Conservation (phyloP, 768 basidiomycete genomes). For the Mycena venus region DNA sequence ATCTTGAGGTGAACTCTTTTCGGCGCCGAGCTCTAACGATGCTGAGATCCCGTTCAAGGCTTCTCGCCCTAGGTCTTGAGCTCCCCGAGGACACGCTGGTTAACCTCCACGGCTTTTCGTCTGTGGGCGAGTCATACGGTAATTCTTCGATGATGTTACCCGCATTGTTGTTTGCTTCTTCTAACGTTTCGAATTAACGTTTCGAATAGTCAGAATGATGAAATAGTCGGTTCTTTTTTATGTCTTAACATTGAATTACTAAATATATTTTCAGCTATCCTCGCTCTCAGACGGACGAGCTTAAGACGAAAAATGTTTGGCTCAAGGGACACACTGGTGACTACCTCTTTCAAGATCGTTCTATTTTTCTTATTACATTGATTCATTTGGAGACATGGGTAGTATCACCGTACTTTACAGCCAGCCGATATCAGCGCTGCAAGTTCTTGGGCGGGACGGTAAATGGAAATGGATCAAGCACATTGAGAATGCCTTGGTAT, state of each 20-base stretch:
- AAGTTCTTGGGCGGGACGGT: constrained; percentile 66
- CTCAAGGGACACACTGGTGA: constrained; percentile 71
- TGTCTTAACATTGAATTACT: too few relatives aligned
- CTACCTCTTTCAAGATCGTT: too few relatives aligned
- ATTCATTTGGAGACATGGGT: constrained; percentile 57
- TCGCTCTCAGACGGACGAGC: constrained; percentile 62
- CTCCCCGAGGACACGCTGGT: constrained; percentile 67
- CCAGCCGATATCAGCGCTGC: constrained; percentile 71
- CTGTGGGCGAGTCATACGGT: constrained; percentile 59
- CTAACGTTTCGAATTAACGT: too few relatives aligned
- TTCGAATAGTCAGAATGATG: constrained; percentile 69
- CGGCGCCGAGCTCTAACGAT: too few relatives aligned
- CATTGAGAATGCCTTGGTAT: constrained; percentile 68
- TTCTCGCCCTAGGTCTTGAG: constrained; percentile 66
- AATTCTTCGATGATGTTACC: not conserved
- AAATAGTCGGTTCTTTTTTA: constrained; percentile 63
- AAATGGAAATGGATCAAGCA: constrained; percentile 72
- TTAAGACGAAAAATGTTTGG: constrained; percentile 67
- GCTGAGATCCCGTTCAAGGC: constrained; percentile 33
- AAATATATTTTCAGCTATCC: constrained; percentile 58
- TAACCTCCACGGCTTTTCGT: constrained; percentile 60
- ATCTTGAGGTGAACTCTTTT: constrained; percentile 52
- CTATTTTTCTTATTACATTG: not conserved
- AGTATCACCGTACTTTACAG: constrained; percentile 71
- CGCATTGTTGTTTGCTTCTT: too few relatives aligned